Base-by-base conservation (phyloP, 306 rosid species). In the Vigna angularis region DNA sequence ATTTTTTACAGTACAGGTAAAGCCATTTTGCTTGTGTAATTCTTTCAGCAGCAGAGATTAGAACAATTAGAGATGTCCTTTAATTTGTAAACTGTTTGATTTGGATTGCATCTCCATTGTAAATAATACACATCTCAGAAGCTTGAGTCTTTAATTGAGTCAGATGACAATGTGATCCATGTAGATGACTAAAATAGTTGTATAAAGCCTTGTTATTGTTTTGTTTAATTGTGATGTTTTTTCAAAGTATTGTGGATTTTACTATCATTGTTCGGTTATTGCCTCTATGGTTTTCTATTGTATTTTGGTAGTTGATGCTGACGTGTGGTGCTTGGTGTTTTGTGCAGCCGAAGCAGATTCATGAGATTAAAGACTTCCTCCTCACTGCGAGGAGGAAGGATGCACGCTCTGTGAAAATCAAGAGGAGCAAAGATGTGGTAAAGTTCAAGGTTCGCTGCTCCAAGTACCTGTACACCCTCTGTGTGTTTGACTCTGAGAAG, bases 401-500 rank as follows among this genome's bases (percentile, higher is more conserved):
- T 82, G 98, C 98, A 0, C 94, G 92, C 11, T 90, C 93, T 1
- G 93, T 93, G 66, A 93, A 93, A 26, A 93, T 93, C 84, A 93
- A 88, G 90, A 75, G 92, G 82, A 87, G 90, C 78, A 93, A 70
- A 66, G 97, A 87, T 72, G 95, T 81, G 44, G 98, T 93, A 20
- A 93, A 93, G 95, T 93, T 93, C 74, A 93, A 93, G 87, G 98
- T 93, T n/a, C 93, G 98, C 4, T 93, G 98, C 88, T 93, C 97
- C 50, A 91, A 83, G 92, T 91, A 93, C 78, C 97, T 93, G 0
- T 91, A 93, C 91, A 91, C 98, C 1, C 96, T 93, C 0, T 90
- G 89, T 61, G 98, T 93, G 45, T 88, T 90, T 38, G 98, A 93
- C 73, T 26, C 84, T 0, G 96, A 93, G 87, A 93, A 93, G 86